Evolutionary conservation across 768 basidiomycete species (phyloP), one percentile per base, ranked within the genome.

Genomic region (Lactarius evosmus): DNA sequence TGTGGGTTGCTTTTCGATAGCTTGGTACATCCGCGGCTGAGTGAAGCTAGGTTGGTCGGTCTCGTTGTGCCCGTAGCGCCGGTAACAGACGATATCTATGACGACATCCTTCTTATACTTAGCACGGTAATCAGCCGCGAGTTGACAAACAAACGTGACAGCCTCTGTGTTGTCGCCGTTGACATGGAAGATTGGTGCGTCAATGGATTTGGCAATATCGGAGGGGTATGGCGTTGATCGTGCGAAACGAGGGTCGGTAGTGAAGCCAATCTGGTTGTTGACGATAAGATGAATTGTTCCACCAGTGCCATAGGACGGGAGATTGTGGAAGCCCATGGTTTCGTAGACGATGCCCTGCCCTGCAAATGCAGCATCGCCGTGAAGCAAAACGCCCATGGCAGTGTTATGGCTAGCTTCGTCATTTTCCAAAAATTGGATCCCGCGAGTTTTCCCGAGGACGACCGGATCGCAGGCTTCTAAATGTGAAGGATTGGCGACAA

Each of bases 31-130:
- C 67, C 92, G 84, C 7, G 97, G 97, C 75, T 99, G 97, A 11
- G 97, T 98, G 80, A 99, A 99, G 75, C 86, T 90, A 29, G 97
- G 97, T 75, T 99, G 97, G 73, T 99, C 97, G 11, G 95, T 98
- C 77, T 99, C 97, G 75, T 99, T 99, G 79, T 99, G 97, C n/a
- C 97, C 97, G 73, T 98, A 87, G 60, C 95, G 93, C 67, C 97
- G 91, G 80, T 98, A 99, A 78, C 97, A 99, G 62, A 99, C 95
- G 62, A 99, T 93, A 76, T 99, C 96, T 66, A 99, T 78, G 71
- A 99, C 96, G 67, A 99, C 96, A 74, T 99, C 97, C 80, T 92
- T 95, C 83, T 96, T 97, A 83, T 88, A 99, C 78, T 94, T 96
- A 69, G 96, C 95, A 56, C 96, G 88, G 78, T 93, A 99, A 75